Evolutionary conservation across 352 stramenopile species (phyloP), one percentile per base, ranked within the genome.

Genomic region (Lagenidium giganteum): DNA sequence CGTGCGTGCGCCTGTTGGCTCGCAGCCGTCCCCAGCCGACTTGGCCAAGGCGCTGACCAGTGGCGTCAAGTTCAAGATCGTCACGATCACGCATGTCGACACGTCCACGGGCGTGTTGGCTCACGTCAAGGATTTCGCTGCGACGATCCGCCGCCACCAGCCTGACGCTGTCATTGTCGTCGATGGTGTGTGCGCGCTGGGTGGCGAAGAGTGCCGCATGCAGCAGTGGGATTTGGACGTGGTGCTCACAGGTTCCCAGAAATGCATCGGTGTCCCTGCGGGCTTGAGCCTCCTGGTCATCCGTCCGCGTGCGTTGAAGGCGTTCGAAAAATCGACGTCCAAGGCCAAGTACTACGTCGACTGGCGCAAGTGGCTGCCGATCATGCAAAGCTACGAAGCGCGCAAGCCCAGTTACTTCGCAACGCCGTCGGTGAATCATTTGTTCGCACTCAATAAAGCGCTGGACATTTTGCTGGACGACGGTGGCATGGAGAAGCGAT

Each of bases 381-480:
- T 89, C 52, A 89, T 89, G 76, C 86, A 89, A 57, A 87, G 79
- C 59, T 89, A 89, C 51, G 76, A 89, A 47, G 73, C 73, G 4
- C 73, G 76, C 22, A 67, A 78, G 53, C 70, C 76, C 32, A 83
- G 66, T 31, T 89, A 89, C 62, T 89, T 89, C 35, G 76, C 76
- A 1, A 89, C 76, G 13, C 76, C 76, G 18, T 63, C 76, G 3
- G 76, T 89, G 43, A 89, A 89, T 55, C 76, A 89, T 52, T 41
- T 89, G 20, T 87, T 86, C 31, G 76, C 76, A n/a, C 44, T 89
- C 14, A 84, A 89, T 40, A 73, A 53, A 43, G 76, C 60, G 2
- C 28, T 88, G 27, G 70, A 80, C 37, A 86, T 88, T 27, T 23
- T 89, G 50, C 48, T 89, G 5, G 77, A 80, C 29, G 78, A 83